Percentiles rank a stretch among this genome's conserved stretches.
These are phyloP conservation scores for Picochlorum sp. DNA, from an alignment of 139 green algal genomes.

Conservation along the genomic window DNA sequence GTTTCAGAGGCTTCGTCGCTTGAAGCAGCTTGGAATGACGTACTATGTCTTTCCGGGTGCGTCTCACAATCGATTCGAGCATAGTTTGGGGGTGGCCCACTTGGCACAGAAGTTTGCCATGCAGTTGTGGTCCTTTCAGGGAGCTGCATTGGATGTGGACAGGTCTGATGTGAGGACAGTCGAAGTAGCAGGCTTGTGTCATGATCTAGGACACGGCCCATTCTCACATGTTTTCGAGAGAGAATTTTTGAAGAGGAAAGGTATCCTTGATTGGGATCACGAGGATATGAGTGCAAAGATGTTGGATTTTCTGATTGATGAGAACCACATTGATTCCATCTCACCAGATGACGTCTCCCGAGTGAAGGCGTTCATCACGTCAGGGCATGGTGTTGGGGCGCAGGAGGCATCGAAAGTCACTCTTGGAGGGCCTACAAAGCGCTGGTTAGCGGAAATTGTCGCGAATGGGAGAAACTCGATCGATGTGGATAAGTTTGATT, in stretches of 20 bases:
- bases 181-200: slow-evolving; percentile 63
- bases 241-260: slow-evolving; percentile 49
- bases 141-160: slow-evolving; percentile 44
- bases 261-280: slow-evolving; percentile 50
- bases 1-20: slow-evolving; percentile 72
- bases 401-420: background rate
- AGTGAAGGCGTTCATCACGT: slow-evolving; percentile 28
- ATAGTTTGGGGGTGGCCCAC: slow-evolving; percentile 71
- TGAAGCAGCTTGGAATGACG: slow-evolving; percentile 74
- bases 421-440: slow-evolving; percentile 7
- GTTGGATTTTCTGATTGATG: slow-evolving; percentile 55
- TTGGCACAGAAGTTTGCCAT: slow-evolving; percentile 33
- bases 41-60: slow-evolving; percentile 44
- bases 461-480: slow-evolving; percentile 66
- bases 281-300: slow-evolving; percentile 61
- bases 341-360: slow-evolving; percentile 19
- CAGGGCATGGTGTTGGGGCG: slow-evolving; percentile 11
- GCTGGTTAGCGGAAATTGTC: slow-evolving; percentile 74
- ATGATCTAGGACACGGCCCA: slow-evolving; percentile 90
- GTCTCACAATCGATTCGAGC: slow-evolving; percentile 74
- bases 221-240: slow-evolving; percentile 86
- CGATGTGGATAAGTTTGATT: slow-evolving; percentile 82
- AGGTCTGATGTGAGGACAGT: slow-evolving; percentile 45
- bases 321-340: slow-evolving; percentile 26
- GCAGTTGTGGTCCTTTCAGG: slow-evolving; percentile 34